A percentile compares a stretch with the other conserved stretches of the same genome.
phyloP scores from a whole-genome alignment of 2,329 filamentous ascomycete species.

The Colletotrichum costaricense region DNA sequence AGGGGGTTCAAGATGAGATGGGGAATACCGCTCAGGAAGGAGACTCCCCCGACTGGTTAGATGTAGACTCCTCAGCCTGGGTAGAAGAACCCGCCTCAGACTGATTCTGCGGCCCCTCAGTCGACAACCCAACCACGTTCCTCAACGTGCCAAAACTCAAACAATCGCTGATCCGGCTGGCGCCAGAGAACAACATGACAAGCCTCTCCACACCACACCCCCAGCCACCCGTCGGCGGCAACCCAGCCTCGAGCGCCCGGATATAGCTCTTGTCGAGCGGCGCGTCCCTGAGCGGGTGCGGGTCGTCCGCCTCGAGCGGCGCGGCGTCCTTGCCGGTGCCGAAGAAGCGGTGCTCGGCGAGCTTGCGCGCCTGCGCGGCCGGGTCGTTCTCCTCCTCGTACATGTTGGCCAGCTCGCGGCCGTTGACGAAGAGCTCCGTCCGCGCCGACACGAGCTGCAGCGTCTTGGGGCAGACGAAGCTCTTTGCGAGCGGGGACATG shows the following conservation, averaged over 20 bases:
- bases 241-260: slow-evolving; percentile 83
- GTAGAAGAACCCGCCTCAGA: not conserved
- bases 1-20: not conserved
- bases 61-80: too few species aligned
- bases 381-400: slow-evolving; percentile 99
- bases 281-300: slow-evolving; percentile 52
- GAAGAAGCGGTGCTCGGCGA: slow-evolving; percentile 65
- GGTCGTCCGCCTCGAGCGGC: slow-evolving; percentile 39
- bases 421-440: slow-evolving; percentile 85
- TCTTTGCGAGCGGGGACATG: slow-evolving; percentile 92
- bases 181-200: slow-evolving; percentile 88
- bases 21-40: not conserved
- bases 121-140: slow-evolving; percentile 69
- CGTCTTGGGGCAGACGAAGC: slow-evolving; percentile 76
- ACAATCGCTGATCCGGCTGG: slow-evolving; percentile 84
- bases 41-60: too few species aligned
- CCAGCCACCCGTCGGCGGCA: slow-evolving; percentile 98
- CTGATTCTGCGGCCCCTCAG: slow-evolving; percentile 37
- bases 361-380: slow-evolving; percentile 85
- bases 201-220: slow-evolving; percentile 92
- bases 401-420: slow-evolving; percentile 90
- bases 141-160: slow-evolving; percentile 88
- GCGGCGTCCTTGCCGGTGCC: slow-evolving; percentile 44
- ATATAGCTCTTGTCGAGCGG: slow-evolving; percentile 84
- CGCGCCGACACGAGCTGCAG: slow-evolving; percentile 82